Conservation (phyloP, 805 yeast genomes). For the Hanseniaspora jakobsenii region DNA sequence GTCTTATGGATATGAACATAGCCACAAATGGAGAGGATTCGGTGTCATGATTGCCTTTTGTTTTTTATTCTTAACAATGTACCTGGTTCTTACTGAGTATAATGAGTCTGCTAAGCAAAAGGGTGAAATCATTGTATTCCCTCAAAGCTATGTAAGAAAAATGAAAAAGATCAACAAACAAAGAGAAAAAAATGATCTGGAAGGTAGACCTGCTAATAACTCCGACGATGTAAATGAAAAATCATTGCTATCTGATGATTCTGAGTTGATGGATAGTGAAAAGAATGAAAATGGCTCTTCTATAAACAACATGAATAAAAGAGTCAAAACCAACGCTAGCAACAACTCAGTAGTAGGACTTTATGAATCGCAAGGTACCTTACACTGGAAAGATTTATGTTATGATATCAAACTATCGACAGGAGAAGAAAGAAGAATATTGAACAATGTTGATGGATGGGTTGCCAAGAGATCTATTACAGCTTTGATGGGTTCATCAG, state of each 20-base stretch:
- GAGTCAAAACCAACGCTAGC: slow-evolving; percentile 21
- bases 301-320: slow-evolving; percentile 16
- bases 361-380: slow-evolving; percentile 36
- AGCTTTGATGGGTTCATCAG: slow-evolving; percentile 70
- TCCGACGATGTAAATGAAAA: slow-evolving; percentile 18
- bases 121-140: slow-evolving; percentile 59
- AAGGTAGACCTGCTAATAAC: slow-evolving; percentile 16
- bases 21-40: slow-evolving; percentile 51
- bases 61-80: slow-evolving; percentile 42
- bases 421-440: slow-evolving; percentile 45
- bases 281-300: background rate
- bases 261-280: too few relatives aligned
- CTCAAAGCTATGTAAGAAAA: slow-evolving; percentile 36
- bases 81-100: slow-evolving; percentile 43
- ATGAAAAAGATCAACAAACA: slow-evolving; percentile 32
- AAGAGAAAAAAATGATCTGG: slow-evolving; percentile 23
- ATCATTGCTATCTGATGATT: slow-evolving; percentile 43
- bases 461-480: slow-evolving; percentile 74
- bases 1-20: slow-evolving; percentile 34
- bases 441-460: slow-evolving; percentile 65
- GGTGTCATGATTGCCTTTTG: slow-evolving; percentile 51
- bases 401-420: slow-evolving; percentile 59
- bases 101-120: slow-evolving; percentile 53
- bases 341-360: slow-evolving; percentile 25
- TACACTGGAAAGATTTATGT: slow-evolving; percentile 68